phyloP scores from a whole-genome alignment of 495 filamentous ascomycete genomes.

The Lophiostoma macrostomum region DNA sequence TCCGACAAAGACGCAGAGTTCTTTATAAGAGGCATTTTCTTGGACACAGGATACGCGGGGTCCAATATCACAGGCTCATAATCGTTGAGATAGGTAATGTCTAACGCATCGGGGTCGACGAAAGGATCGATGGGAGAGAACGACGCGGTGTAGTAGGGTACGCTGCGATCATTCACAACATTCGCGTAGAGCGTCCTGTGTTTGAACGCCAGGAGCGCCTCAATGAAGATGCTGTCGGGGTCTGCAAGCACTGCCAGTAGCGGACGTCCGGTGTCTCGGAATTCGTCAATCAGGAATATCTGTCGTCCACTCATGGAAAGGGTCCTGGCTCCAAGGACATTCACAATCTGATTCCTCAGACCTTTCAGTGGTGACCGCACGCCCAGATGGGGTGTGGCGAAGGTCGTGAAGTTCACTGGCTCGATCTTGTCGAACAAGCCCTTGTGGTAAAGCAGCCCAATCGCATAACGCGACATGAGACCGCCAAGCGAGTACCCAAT shows the following conservation, averaged over 20 bases:
- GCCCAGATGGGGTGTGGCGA: conserved; percentile 86
- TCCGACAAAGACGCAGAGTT: conserved; percentile 36
- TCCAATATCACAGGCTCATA: conserved; percentile 79
- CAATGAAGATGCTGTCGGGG: conserved; percentile 79
- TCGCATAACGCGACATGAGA: conserved; percentile 79
- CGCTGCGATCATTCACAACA: conserved; percentile 75
- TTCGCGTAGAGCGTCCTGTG: conserved; percentile 77
- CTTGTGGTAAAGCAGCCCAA: conserved; percentile 77
- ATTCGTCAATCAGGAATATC: conserved; percentile 81
- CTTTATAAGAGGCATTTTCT: conserved; percentile 39
- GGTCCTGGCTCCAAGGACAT: conserved; percentile 71
- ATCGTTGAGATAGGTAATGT: conserved; percentile 67
- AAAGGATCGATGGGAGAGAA: conserved; percentile 76
- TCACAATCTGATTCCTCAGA: conserved; percentile 66
- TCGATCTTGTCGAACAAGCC: conserved; percentile 74
- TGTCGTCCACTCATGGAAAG: conserved; percentile 81
- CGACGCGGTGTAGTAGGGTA: conserved; percentile 75
- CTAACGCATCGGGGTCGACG: conserved; percentile 57
- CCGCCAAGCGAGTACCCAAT: conserved; percentile 90
- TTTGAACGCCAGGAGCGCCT: conserved; percentile 70
- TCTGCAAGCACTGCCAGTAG: conserved; percentile 80
- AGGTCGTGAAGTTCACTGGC: conserved; percentile 91
- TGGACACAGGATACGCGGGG: conserved; percentile 58
- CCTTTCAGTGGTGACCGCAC: conserved; percentile 73
- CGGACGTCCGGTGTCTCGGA: conserved; percentile 74